Evolutionary conservation across 345 rosid species (phyloP).

Genomic region (Rhodamnia argentea): DNA sequence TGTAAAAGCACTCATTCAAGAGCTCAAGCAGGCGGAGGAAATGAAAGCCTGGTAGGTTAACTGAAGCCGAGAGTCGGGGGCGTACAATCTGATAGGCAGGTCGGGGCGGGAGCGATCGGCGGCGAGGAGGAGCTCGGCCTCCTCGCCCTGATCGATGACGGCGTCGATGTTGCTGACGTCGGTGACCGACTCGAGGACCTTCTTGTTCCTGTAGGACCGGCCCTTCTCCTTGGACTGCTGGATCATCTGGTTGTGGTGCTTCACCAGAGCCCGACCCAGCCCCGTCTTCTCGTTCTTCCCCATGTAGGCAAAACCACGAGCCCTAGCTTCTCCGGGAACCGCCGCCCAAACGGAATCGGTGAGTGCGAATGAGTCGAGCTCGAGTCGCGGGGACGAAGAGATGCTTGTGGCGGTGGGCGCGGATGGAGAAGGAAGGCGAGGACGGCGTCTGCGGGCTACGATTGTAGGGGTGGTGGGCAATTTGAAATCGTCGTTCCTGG

Average conservation of each 20-base stretch:
- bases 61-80: not conserved
- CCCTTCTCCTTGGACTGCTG: conserved; percentile 80
- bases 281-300: conserved; percentile 77
- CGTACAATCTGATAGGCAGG: conserved; percentile 55
- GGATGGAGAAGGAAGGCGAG: not conserved
- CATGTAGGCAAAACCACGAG: conserved; percentile 6
- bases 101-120: conserved; percentile 27
- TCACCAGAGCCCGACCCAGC: conserved; percentile 74
- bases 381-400: not conserved
- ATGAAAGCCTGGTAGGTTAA: not conserved
- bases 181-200: conserved; percentile 72
- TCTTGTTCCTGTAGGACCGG: conserved; percentile 41
- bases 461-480: not conserved
- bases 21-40: not conserved
- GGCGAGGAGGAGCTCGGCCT: conserved; percentile 40
- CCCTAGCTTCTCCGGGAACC: not conserved
- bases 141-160: conserved; percentile 65
- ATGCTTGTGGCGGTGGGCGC: not conserved
- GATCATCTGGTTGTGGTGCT: conserved; percentile 85
- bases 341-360: not conserved
- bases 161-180: conserved; percentile 81
- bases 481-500: not conserved
- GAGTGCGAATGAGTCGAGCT: not conserved
- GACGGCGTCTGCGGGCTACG: not conserved
- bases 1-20: not conserved